Percentiles rank a stretch among this genome's conserved stretches.
Evolutionary conservation across 140 eudicot genomes (phyloP).

Genomic region (Erigeron philadelphicus): DNA sequence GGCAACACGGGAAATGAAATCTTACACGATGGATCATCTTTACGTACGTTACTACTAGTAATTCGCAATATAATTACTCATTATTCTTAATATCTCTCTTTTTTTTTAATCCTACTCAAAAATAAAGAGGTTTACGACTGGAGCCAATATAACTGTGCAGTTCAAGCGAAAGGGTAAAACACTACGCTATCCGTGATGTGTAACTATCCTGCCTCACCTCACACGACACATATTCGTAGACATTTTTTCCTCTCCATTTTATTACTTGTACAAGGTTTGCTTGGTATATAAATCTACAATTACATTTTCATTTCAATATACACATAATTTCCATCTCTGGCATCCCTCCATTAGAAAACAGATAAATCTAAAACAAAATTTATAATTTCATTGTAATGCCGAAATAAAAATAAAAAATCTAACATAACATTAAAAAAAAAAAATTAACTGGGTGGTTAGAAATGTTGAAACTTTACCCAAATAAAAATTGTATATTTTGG

Average conservation of each 20-base stretch:
- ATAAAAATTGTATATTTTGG: too few species aligned
- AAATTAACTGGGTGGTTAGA: too few species aligned
- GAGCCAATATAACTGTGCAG: neutral
- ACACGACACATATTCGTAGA: too few species aligned
- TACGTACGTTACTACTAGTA: neutral
- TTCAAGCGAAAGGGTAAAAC: too few species aligned
- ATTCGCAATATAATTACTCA: too few species aligned
- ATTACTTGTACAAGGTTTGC: neutral
- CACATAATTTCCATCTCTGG: neutral
- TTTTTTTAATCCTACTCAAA: neutral
- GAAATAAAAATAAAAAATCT: too few species aligned
- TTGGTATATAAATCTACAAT: neutral
- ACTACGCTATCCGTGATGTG: neutral
- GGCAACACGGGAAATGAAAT: conserved; percentile 3
- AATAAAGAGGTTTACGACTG: neutral
- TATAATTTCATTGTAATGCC: too few species aligned
- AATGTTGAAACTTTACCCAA: too few species aligned
- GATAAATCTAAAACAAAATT: too few species aligned
- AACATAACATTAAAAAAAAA: too few species aligned
- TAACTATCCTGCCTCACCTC: neutral
- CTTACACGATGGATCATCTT: neutral
- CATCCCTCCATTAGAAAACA: neutral
- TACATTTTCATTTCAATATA: neutral
- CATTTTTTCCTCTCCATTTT: neutral
- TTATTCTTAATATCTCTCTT: too few species aligned